These are phyloP conservation scores for Trichoderma gamsii DNA, from an alignment of 495 filamentous ascomycete genomes.

Conservation along the genomic window DNA sequence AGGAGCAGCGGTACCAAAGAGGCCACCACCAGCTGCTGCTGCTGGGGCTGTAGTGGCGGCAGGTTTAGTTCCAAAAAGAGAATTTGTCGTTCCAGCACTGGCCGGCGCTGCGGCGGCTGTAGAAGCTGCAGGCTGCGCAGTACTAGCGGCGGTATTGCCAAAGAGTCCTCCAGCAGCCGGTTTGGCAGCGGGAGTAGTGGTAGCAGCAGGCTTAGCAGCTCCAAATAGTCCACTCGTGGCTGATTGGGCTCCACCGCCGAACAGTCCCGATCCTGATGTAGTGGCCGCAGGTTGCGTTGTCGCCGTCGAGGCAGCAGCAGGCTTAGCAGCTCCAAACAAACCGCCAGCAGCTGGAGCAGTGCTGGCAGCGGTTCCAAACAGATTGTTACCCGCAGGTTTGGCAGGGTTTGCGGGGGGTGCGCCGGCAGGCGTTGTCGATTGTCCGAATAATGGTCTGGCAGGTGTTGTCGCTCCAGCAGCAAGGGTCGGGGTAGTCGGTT, in stretches of 20 bases:
- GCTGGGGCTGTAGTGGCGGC: constrained; percentile 12
- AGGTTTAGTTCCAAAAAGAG: constrained; percentile 16
- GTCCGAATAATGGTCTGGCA: constrained; percentile 38
- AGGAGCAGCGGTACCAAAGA: constrained; percentile 22
- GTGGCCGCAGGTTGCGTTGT: constrained; percentile 14
- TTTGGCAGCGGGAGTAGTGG: constrained; percentile 18
- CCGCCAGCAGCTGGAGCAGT: not conserved
- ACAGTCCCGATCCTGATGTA: constrained; percentile 19
- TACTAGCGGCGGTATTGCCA: constrained; percentile 1
- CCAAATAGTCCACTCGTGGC: constrained; percentile 14
- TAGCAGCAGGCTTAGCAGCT: constrained; percentile 16
- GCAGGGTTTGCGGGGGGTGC: constrained; percentile 43
- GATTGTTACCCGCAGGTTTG: constrained; percentile 21
- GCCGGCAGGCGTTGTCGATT: constrained; percentile 60
- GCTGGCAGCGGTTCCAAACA: constrained; percentile 19
- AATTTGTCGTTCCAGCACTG: constrained; percentile 14
- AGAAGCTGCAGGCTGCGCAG: not conserved
- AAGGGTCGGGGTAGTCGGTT: constrained; percentile 23
- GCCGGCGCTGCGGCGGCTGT: constrained; percentile 13
- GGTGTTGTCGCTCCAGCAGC: constrained; percentile 24
- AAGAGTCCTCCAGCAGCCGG: constrained; percentile 14
- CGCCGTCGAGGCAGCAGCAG: constrained; percentile 18
- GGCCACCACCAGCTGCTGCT: constrained; percentile 13
- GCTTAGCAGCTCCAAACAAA: constrained; percentile 20
- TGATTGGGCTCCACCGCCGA: no score